Conservation (phyloP, 148 eudicot species). For the Pouteria glomerata region DNA sequence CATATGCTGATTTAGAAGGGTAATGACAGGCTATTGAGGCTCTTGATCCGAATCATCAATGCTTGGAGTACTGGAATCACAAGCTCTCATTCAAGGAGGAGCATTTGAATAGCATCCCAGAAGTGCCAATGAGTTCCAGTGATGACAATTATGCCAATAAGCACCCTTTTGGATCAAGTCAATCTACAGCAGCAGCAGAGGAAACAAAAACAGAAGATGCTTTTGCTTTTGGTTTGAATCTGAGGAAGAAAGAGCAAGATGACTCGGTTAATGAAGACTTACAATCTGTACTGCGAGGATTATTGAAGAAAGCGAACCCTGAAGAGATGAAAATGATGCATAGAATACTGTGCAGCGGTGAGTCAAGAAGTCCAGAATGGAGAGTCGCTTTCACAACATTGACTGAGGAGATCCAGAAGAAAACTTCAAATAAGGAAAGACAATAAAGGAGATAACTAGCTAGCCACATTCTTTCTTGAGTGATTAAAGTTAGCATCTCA, state of each 20-base stretch:
- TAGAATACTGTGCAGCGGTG: conserved; percentile 25
- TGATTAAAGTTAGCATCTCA: no score
- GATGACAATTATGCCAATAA: background rate
- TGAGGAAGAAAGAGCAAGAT: background rate
- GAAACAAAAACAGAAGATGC: no score
- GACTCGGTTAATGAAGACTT: conserved; percentile 16
- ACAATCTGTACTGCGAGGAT: conserved; percentile 14
- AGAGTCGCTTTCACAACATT: conserved; percentile 26
- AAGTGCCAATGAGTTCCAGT: background rate
- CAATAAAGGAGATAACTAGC: background rate
- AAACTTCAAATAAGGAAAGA: conserved; percentile 6
- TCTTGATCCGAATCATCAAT: conserved; percentile 39
- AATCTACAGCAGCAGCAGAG: conserved; percentile 5
- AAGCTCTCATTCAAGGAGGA: conserved; percentile 12
- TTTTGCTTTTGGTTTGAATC: conserved; percentile 10
- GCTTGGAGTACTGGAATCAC: conserved; percentile 46
- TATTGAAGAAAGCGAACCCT: conserved; percentile 30
- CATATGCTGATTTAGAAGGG: background rate
- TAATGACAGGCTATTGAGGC: conserved; percentile 45
- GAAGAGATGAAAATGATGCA: conserved; percentile 35
- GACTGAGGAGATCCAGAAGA: conserved; percentile 32
- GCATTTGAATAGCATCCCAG: background rate
- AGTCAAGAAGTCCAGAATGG: conserved; percentile 31
- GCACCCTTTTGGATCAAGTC: conserved; percentile 8
- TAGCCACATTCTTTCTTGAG: background rate